Evolutionary conservation across 139 green algal species (phyloP), one percentile per base, ranked within the genome.

Genomic region (Tetradesmus lagerheimii): DNA sequence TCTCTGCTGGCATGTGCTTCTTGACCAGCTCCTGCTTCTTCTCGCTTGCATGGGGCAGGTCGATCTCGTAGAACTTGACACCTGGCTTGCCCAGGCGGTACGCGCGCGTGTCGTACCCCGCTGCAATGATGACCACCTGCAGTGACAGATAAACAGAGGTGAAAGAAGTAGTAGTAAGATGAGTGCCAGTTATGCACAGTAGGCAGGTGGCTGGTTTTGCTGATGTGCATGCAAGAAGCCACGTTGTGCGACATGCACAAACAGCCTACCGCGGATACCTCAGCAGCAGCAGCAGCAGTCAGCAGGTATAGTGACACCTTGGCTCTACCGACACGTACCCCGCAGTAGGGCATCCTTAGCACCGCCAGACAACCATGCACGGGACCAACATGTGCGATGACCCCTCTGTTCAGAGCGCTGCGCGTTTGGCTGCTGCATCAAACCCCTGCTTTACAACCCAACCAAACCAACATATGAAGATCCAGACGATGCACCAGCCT

Each of bases 41-140:
- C 18, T 81, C 34, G 31, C 89, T 94, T 9, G 95, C 95, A 20
- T 88, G 47, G 0, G 95, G 95, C 62, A 97, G 92, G 92, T 97
- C 95, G 3, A 97, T 76, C 94, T 97, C 91, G 77, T 79, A 93
- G 75, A 92, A 95, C n/a, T 75, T 87, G 31, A 94, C 91, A 0
- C 93, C 93, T 0, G n/a, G 64, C 38, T 23, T 29, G 57, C 45
- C 66, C 62, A 97, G 89, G 39, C 95, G 90, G 91, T 96, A 96
- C 1, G 95, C 92, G 0, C 95, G 91, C 0, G 94, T 97, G 92
- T 97, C 95, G 82, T 95, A 97, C 12, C 95, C 95, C 5, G 95
- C 95, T 0, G 95, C 95, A 27, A 97, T 88, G 45, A 95, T 66
- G 45, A 96, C 94, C 29, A 97, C 94, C 92, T 97, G 93, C 20